phyloP scores from a whole-genome alignment of 225 moss, liverwort and hornwort species.

The Physcomitrium patens region DNA sequence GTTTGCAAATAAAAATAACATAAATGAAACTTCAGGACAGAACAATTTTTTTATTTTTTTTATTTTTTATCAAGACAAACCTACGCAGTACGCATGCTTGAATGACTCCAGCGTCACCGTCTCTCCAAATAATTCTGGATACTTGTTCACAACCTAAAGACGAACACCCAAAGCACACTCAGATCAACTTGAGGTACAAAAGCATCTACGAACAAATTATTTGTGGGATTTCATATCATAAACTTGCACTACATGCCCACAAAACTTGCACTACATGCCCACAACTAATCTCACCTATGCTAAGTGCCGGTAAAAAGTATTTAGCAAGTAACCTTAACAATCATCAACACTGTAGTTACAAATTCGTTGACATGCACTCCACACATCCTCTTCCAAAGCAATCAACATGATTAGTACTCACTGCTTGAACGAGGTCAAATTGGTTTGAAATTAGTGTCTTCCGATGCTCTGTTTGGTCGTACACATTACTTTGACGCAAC shows the following conservation, averaged over 20 bases:
- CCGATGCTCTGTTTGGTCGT: slow-evolving; percentile 52
- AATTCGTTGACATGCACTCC: neutral
- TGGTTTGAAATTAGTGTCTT: slow-evolving; percentile 41
- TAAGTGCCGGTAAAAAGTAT: too few species aligned
- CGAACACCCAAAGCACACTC: slow-evolving; percentile 22
- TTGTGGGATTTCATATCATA: too few species aligned
- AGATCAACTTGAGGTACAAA: slow-evolving; percentile 23
- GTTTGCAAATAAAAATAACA: slow-evolving; percentile 11
- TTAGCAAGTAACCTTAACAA: too few species aligned
- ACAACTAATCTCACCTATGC: too few species aligned
- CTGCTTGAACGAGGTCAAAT: slow-evolving; percentile 36
- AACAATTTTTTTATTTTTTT: too few species aligned
- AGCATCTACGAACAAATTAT: neutral
- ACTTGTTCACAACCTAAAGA: slow-evolving; percentile 44
- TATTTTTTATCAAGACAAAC: too few species aligned
- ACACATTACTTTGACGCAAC: slow-evolving; percentile 43
- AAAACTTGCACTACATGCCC: too few species aligned
- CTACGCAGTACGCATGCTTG: slow-evolving; percentile 53
- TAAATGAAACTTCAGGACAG: slow-evolving; percentile 1
- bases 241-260: too few species aligned
- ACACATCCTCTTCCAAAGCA: slow-evolving; percentile 2
- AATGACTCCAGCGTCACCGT: slow-evolving; percentile 45
- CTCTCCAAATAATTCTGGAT: slow-evolving; percentile 51
- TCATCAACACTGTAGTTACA: neutral
- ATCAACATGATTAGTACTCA: slow-evolving; percentile 33